phyloP scores from a whole-genome alignment of 139 green algal species.

The Auxenochlorella pyrenoidosa region DNA sequence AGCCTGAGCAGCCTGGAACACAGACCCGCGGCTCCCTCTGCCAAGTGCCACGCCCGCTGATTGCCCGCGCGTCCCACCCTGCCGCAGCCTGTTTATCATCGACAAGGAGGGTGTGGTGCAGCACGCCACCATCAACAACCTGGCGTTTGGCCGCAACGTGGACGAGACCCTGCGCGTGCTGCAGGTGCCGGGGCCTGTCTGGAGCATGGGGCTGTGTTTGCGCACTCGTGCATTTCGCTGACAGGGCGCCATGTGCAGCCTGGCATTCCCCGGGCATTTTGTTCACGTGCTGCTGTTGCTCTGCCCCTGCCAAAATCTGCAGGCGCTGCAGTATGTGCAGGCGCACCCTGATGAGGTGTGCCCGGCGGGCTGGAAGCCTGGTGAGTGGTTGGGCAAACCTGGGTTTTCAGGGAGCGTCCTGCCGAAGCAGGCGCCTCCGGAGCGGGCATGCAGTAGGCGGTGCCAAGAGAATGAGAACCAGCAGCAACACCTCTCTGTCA shows the following conservation, averaged over 20 bases:
- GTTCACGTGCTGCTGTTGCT: too few relatives aligned
- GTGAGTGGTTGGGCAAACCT: slow-evolving; percentile 78
- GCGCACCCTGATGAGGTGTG: slow-evolving; percentile 92
- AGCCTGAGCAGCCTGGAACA: too few relatives aligned
- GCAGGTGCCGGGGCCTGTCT: slow-evolving; percentile 46
- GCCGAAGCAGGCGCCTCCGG: neutral
- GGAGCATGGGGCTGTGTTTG: neutral
- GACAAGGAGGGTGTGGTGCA: slow-evolving; percentile 96
- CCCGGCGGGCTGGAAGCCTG: slow-evolving; percentile 98
- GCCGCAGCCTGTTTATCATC: slow-evolving; percentile 91
- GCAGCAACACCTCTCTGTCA: neutral
- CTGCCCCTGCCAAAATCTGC: slow-evolving; percentile 27
- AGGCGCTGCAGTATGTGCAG: slow-evolving; percentile 97
- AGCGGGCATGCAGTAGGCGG: neutral
- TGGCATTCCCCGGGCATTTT: too few relatives aligned
- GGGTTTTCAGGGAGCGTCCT: neutral
- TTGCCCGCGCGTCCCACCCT: too few relatives aligned
- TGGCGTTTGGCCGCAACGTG: slow-evolving; percentile 95
- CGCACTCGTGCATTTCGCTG: too few relatives aligned
- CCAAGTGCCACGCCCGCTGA: too few relatives aligned
- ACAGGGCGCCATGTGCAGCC: too few relatives aligned
- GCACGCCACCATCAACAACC: slow-evolving; percentile 99
- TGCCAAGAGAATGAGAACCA: neutral
- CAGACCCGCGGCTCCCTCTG: too few relatives aligned
- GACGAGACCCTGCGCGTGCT: slow-evolving; percentile 97